These are phyloP conservation scores for Tylopilus balloui DNA, from an alignment of 768 basidiomycete genomes.

Conservation along the genomic window DNA sequence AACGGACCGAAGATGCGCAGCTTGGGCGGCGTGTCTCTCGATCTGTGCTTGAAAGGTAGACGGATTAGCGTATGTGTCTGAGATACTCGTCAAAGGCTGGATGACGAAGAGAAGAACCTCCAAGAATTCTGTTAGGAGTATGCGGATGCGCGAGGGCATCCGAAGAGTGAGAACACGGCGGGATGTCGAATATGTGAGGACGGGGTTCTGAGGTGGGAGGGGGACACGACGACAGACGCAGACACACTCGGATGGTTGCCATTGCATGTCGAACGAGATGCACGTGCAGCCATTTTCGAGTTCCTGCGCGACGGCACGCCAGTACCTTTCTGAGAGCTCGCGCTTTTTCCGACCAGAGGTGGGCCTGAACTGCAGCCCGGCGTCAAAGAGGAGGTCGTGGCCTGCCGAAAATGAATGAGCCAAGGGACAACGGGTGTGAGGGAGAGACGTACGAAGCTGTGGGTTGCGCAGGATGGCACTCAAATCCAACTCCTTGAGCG, in stretches of 20 bases:
- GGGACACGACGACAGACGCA: constrained; percentile 52
- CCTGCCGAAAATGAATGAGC: constrained; percentile 39
- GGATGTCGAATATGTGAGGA: constrained; percentile 43
- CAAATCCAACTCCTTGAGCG: constrained; percentile 81
- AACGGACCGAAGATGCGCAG: constrained; percentile 61
- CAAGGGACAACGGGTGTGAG: background rate
- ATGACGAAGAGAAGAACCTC: constrained; percentile 82
- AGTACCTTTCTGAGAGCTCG: constrained; percentile 75
- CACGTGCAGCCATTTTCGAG: constrained; percentile 81
- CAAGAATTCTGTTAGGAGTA: constrained; percentile 70
- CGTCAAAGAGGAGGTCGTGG: constrained; percentile 87
- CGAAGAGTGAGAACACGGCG: constrained; percentile 52
- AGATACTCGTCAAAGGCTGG: constrained; percentile 65
- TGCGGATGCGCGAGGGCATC: constrained; percentile 66
- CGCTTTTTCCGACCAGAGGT: constrained; percentile 70
- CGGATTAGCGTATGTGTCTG: constrained; percentile 57
- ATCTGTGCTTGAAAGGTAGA: constrained; percentile 56
- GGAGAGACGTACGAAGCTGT: constrained; percentile 69
- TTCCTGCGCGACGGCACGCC: constrained; percentile 77
- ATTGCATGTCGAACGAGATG: constrained; percentile 62
- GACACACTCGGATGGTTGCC: constrained; percentile 49
- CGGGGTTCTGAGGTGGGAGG: constrained; percentile 37
- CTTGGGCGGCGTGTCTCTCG: constrained; percentile 59
- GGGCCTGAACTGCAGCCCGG: constrained; percentile 77
- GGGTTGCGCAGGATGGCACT: constrained; percentile 84